Base-by-base conservation (phyloP, 75 land plant genomes). In the Pinus taeda region DNA sequence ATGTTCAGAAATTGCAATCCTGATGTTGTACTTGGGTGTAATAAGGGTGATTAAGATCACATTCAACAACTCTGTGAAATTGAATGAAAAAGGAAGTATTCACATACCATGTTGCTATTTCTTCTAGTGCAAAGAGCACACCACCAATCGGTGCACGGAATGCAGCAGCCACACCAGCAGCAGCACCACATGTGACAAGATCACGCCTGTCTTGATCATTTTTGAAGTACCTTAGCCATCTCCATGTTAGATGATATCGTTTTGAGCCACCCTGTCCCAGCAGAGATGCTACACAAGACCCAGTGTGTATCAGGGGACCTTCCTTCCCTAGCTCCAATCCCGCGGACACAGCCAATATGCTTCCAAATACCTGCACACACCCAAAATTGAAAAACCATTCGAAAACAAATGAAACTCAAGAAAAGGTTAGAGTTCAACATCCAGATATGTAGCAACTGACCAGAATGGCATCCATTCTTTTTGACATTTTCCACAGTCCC, bases 91-190 rank as follows among this genome's bases (percentile, higher is more conserved):
- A 45, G 9, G 53, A 45, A 45, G 7, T 45, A 7, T 45, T 45
- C 7, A 45, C 79, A 79, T 33, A 64, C 87, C 98, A 93, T 56
- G 95, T 84, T 4, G 95, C 83, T 3, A 89, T 90, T 73, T 95
- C 98, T 79, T 95, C 98, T 8, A 95, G 83, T 20, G 98, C 82
- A 77, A 95, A 95, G 21, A 95, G 82, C 20, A 95, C 98, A 59
- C 98, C 98, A 7, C 98, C 98, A 24, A 95, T 88, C n/a, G 98
- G 98, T 8, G 98, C 87, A 2, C 93, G 83, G 71, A 95, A 95
- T 60, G 98, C 98, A 55, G 93, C 90, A 73, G 91, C 88, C 65
- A 95, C 96, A 5, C 95, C 95, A 59, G 98, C 85, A 57, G 98
- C 90, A 49, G 95, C 78, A 24, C 95, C 98, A 67, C 95, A 95